Evolutionary conservation across 192 early-diverging fungal genomes (phyloP), one percentile per base, ranked within the genome.

Genomic region (Mortierella alpina): DNA sequence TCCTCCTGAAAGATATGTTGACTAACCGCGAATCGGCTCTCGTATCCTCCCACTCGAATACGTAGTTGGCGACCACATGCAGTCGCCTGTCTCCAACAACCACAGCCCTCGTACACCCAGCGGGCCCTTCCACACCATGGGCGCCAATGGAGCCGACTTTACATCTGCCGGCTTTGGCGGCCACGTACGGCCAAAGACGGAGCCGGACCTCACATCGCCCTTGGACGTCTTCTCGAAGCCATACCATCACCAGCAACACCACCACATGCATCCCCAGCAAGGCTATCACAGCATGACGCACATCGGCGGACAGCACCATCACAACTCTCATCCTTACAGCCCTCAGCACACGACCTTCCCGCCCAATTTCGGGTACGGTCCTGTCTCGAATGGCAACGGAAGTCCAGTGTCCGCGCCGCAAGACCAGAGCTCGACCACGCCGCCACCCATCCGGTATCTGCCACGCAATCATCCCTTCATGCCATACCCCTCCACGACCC

Each of bases 61-160:
- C 12, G 41, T 71, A 80, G 77, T 72, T 42, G 66, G 65, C 55
- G 69, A 80, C 56, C 70, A 72, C 20, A 66, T 80, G 31, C 77
- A 80, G 48, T 80, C 77, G n/a, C 77, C 77, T 18, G 77, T 66
- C 31, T 80, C 77, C 6, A 80, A 62, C 67, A 76, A 72, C 66
- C 77, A 80, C 49, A 80, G 77, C 66, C 77, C 77, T 14, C 77
- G 77, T 39, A 80, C 77, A 1, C 77, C 77, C 22, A 80, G 69
- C 49, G 77, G 77, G n/a, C 52, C 77, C 18, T 80, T 80, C 70
- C 77, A 80, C 23, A 80, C 77, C 45, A 80, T 80, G 77, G 70
- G 70, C 20, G 70, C 77, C 65, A 80, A 80, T 31, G 77, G 77
- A 31, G 65, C 77, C 46, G 77, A 80, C 51, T 80, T 80, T 59